Evolutionary conservation across 257 asterid species (phyloP).

Genomic region (Salvia miltiorrhiza): DNA sequence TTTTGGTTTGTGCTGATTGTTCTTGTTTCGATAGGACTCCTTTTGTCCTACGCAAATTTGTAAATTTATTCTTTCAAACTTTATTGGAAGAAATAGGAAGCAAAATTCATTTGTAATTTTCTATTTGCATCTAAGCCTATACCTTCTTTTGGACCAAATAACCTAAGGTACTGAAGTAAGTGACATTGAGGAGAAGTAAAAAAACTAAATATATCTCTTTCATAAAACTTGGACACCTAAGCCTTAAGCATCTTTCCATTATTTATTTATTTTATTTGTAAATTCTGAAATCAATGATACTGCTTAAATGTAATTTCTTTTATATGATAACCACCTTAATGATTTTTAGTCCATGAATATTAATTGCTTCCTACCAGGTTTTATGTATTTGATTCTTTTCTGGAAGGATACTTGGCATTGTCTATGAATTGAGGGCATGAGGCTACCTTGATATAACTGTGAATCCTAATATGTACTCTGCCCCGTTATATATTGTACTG

Average conservation of each 20-base stretch:
- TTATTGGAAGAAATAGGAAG: conserved; percentile 5
- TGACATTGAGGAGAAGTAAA: not conserved
- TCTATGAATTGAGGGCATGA: not conserved
- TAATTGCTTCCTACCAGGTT: conserved; percentile 4
- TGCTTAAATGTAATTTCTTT: not conserved
- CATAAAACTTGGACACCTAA: not conserved
- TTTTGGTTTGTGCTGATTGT: conserved; percentile 20
- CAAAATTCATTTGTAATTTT: not conserved
- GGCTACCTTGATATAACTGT: conserved; percentile 21
- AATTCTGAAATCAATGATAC: not conserved
- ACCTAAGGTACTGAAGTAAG: not conserved
- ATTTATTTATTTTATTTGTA: too few relatives aligned
- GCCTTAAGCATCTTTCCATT: not conserved
- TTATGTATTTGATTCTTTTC: conserved; percentile 4
- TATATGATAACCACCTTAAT: not conserved
- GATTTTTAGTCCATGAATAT: conserved; percentile 5
- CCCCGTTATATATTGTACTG: not conserved
- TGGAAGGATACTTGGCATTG: conserved; percentile 17
- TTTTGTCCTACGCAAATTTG: not conserved
- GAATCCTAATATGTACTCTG: conserved; percentile 17
- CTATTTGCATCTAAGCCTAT: not conserved
- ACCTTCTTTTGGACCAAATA: not conserved
- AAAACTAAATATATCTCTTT: not conserved
- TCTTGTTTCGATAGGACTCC: not conserved
- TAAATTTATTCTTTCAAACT: conserved; percentile 8